Evolutionary conservation across 371 early-diverging fungal species (phyloP), one percentile per base, ranked within the genome.

Genomic region (Rhizopus arrhizus): DNA sequence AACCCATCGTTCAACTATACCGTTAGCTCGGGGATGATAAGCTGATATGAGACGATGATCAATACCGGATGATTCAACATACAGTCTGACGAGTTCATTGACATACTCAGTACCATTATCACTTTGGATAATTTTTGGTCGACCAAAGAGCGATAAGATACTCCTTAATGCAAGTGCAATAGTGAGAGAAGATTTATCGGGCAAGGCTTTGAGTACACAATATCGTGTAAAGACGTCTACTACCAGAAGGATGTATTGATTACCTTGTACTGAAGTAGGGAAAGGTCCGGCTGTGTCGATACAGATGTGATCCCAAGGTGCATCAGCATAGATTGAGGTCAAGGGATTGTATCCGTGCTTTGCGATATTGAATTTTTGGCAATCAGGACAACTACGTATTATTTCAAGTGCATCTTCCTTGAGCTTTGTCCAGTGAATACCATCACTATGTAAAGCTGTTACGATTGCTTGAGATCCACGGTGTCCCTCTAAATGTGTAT

Each of bases 371-470:
- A 16, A 28, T 22, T 35, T 13, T 35, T 53, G 53, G 11, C 53
- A 53, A 28, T 12, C 40, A 16, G 16, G 15, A 4, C 53, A 53
- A n/a, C 38, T 34, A 11, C 31, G 10, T 5, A 55, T 13, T 13
- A 42, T 7, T 7, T 29, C 10, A 5, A 28, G 28, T 2, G n/a
- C 29, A 31, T 55, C 55, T 55, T 55, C 13, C 5, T 29, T 29
- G 13, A 55, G 5, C 41, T 55, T 31, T 31, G 41, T 55, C 55
- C 55, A 55, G 32, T 55, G 55, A 15, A 53, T 12, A 34, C 28
- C 4, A 5, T 33, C 51, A 12, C 9, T 32, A 15, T 50, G 51
- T 9, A 50, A 11, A 5, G 51, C 34, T 5, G 50, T 8, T 6
- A 51, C 41, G 0, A 59, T 3, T 22, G 49, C 52, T 2, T 50